These are phyloP conservation scores for Trichoderma koningiopsis DNA, from an alignment of 2,329 filamentous ascomycete genomes.

Conservation along the genomic window DNA sequence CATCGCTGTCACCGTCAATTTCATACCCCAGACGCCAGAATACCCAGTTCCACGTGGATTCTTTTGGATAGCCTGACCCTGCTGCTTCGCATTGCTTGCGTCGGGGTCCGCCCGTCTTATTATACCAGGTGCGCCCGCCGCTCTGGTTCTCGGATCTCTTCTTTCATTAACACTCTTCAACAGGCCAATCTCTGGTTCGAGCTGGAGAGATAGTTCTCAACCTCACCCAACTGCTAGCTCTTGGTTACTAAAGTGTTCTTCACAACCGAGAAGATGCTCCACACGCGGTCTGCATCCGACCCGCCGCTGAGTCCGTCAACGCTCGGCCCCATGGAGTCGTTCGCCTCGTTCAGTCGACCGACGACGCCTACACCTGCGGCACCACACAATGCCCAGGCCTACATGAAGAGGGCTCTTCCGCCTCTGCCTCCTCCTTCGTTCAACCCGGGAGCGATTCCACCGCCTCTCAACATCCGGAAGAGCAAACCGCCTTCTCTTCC, in stretches of 20 bases:
- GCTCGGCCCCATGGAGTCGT: not conserved
- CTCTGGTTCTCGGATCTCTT: conserved; percentile 5
- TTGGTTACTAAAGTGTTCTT: not conserved
- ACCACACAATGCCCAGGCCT: conserved; percentile 10
- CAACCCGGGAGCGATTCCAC: conserved; percentile 1
- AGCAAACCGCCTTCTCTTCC: not conserved
- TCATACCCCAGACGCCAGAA: conserved; percentile 22
- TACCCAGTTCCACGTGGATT: conserved; percentile 20
- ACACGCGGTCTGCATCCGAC: conserved; percentile 17
- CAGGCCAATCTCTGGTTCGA: conserved; percentile 5
- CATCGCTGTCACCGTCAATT: conserved; percentile 22
- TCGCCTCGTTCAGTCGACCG: not conserved
- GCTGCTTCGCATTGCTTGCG: conserved; percentile 11
- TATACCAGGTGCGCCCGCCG: conserved; percentile 19
- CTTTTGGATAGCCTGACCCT: conserved; percentile 16
- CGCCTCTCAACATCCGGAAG: conserved; percentile 25
- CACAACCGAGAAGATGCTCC: conserved; percentile 12
- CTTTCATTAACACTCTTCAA: conserved; percentile 12
- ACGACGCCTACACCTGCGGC: conserved; percentile 8
- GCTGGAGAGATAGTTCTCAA: conserved; percentile 2
- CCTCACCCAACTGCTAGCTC: not conserved
- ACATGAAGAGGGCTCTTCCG: conserved; percentile 13
- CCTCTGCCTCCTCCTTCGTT: conserved; percentile 5
- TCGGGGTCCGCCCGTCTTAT: conserved; percentile 12
- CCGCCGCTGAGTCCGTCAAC: conserved; percentile 5